Conservation (phyloP, 2,329 filamentous ascomycete species). For the Sporothrix pseudoabietina region DNA sequence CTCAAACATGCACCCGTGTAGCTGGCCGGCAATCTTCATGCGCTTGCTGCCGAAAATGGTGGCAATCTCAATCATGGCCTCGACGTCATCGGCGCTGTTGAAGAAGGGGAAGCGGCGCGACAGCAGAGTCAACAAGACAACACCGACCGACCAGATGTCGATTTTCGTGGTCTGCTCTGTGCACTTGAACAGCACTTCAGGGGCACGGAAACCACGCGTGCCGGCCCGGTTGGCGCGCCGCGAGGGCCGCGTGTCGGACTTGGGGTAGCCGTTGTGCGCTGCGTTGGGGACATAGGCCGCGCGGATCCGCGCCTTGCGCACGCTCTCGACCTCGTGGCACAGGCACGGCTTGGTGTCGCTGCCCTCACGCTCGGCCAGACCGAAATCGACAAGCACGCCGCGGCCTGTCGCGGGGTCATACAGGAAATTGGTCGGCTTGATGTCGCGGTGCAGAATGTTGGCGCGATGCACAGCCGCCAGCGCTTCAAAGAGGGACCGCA, state of each 20-base stretch:
- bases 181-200: constrained; percentile 96
- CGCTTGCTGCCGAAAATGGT: constrained; percentile 85
- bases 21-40: constrained; percentile 79
- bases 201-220: constrained; percentile 91
- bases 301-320: constrained; percentile 63
- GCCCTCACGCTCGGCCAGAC: constrained; percentile 84
- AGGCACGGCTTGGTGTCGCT: constrained; percentile 77
- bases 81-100: constrained; percentile 96
- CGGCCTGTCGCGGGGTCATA: constrained; percentile 80
- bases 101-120: constrained; percentile 96
- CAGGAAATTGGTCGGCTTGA: constrained; percentile 96
- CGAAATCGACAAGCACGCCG: constrained; percentile 97
- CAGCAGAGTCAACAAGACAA: constrained; percentile 94
- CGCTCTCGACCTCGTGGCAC: constrained; percentile 68
- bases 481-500: constrained; percentile 83
- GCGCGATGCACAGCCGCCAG: constrained; percentile 80
- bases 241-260: constrained; percentile 83
- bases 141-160: constrained; percentile 94
- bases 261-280: constrained; percentile 71
- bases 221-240: constrained; percentile 91
- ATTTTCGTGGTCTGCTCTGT: constrained; percentile 92
- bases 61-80: constrained; percentile 95
- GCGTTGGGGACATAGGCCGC: constrained; percentile 57
- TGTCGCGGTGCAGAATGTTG: constrained; percentile 88
- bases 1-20: constrained; percentile 91